Evolutionary conservation across 306 rosid species (phyloP).

Genomic region (Trifolium pratense): DNA sequence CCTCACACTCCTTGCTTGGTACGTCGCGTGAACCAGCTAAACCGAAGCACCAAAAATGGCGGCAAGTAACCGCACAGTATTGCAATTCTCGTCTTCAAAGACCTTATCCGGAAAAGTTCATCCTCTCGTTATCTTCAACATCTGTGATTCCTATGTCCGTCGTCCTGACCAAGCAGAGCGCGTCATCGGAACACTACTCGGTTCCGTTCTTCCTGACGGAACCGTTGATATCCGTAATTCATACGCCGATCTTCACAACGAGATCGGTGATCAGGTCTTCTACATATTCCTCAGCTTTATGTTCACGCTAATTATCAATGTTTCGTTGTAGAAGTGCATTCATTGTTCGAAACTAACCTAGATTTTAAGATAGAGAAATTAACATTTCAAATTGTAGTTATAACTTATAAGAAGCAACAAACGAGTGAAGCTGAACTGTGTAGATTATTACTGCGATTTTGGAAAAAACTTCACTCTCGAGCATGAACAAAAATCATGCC

Average conservation of each 20-base stretch:
- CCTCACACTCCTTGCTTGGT: background rate
- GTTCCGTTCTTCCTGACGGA: slow-evolving; percentile 71
- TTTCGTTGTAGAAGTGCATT: background rate
- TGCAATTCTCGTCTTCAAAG: slow-evolving; percentile 58
- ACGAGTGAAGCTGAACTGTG: background rate
- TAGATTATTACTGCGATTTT: background rate
- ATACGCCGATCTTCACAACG: slow-evolving; percentile 82
- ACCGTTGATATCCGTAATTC: slow-evolving; percentile 75
- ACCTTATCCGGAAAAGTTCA: slow-evolving; percentile 65
- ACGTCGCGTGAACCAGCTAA: background rate
- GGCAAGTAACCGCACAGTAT: slow-evolving; percentile 60
- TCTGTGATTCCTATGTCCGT: slow-evolving; percentile 77
- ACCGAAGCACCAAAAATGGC: slow-evolving; percentile 56
- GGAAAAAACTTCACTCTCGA: too few species aligned
- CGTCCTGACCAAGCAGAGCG: slow-evolving; percentile 86
- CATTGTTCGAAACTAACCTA: background rate
- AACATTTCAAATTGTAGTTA: background rate
- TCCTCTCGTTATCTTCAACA: slow-evolving; percentile 78
- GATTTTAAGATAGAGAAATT: background rate
- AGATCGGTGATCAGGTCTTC: slow-evolving; percentile 65
- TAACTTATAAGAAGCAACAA: background rate
- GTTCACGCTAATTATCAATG: background rate
- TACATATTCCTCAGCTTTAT: background rate
- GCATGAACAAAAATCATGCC: too few species aligned
- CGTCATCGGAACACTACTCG: slow-evolving; percentile 82